Evolutionary conservation across 78 protist genomes (phyloP).

Genomic region (Guillardia theta): DNA sequence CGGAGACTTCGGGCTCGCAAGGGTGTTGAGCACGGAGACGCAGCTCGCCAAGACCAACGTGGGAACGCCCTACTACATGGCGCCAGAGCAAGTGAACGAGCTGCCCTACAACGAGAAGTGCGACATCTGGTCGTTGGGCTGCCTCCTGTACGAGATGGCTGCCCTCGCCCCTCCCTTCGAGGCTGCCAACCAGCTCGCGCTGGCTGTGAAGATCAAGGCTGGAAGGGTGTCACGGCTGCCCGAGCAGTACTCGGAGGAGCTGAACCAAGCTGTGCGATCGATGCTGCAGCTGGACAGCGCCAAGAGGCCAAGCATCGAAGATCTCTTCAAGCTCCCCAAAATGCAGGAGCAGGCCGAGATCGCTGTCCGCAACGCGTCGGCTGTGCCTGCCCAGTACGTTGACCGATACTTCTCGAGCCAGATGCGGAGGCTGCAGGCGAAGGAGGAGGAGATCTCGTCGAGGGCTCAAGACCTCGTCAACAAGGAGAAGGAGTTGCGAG

Average conservation of each 20-base stretch:
- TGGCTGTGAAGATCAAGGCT: slow-evolving; percentile 61
- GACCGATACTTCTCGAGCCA: not conserved
- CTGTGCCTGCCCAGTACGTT: not conserved
- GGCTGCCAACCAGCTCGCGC: slow-evolving; percentile 58
- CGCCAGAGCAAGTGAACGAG: slow-evolving; percentile 78
- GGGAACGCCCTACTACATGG: slow-evolving; percentile 90
- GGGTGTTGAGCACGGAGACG: slow-evolving; percentile 60
- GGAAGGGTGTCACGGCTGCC: not conserved
- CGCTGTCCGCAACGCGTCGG: not conserved
- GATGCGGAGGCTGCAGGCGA: not conserved
- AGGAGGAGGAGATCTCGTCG: not conserved
- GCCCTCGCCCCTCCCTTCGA: slow-evolving; percentile 74
- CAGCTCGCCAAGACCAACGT: slow-evolving; percentile 78
- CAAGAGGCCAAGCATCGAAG: not conserved
- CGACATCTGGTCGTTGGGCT: slow-evolving; percentile 86
- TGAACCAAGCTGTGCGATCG: not conserved
- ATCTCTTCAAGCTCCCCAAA: not conserved
- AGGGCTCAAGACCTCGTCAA: not conserved
- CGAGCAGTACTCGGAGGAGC: slow-evolving; percentile 16
- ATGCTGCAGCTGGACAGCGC: slow-evolving; percentile 29
- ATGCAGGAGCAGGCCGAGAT: slow-evolving; percentile 38
- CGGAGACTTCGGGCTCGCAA: slow-evolving; percentile 91
- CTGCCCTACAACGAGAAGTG: slow-evolving; percentile 73
- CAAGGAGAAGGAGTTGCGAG: not conserved
- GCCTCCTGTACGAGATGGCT: slow-evolving; percentile 73